A percentile compares a stretch with the other conserved stretches of the same genome.
Conservation (phyloP, 805 yeast species). For the Kuraishia piskuri region DNA sequence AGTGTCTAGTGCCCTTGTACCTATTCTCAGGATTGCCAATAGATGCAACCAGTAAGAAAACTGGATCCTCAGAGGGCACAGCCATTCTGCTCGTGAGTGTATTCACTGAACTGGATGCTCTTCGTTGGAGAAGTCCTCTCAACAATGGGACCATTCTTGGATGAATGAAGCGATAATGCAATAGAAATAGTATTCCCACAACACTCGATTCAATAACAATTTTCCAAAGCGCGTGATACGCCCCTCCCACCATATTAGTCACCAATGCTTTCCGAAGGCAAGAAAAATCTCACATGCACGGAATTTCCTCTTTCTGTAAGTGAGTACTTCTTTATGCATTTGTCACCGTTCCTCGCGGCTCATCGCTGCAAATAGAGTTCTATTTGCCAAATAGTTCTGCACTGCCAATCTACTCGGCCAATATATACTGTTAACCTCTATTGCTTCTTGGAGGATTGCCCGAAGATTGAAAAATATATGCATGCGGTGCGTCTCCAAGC, state of each 20-base stretch:
- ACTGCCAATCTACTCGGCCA: too few relatives aligned
- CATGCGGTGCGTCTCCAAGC: neutral
- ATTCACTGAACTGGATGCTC: neutral
- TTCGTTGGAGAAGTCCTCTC: neutral
- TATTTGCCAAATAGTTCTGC: too few relatives aligned
- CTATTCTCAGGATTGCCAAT: conserved; percentile 72
- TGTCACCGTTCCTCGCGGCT: neutral
- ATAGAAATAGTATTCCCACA: neutral
- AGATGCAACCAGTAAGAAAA: conserved; percentile 33
- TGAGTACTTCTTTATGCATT: neutral
- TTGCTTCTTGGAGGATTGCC: neutral
- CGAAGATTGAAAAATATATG: neutral
- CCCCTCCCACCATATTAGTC: neutral
- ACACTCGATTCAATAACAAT: neutral
- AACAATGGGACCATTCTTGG: neutral
- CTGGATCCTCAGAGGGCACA: conserved; percentile 9
- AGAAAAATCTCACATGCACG: neutral
- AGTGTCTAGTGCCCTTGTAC: conserved; percentile 62
- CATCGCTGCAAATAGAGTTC: neutral
- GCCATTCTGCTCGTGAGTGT: neutral
- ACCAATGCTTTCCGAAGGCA: neutral
- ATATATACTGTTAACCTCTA: neutral
- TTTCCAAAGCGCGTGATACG: neutral
- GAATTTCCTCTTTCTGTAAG: neutral
- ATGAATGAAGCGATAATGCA: neutral